Evolutionary conservation across 768 basidiomycete genomes (phyloP), one percentile per base, ranked within the genome.

Genomic region (Pleurotus pulmonarius): DNA sequence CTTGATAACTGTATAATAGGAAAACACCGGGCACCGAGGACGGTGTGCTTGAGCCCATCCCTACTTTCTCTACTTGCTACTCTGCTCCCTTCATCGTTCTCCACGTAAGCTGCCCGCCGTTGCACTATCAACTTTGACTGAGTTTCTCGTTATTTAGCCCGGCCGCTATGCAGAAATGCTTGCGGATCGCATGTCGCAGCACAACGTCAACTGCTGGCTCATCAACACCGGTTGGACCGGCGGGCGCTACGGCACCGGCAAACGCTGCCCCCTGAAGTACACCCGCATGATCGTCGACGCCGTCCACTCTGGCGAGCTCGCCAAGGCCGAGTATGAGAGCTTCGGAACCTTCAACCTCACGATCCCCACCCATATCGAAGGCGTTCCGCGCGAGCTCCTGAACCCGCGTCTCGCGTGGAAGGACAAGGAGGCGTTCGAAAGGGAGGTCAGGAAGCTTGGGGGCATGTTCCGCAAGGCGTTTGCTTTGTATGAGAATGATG

Each of bases 1-100:
- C 29, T 8, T 54, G 70, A 66, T 46, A 39, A 3, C 46, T 5
- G 37, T n/a, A 39, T 22, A 55, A 47, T 47, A 88, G 87, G 62
- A 98, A 98, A 83, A 98, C 95, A 1, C 95, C 95, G n/a, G 95
- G 95, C 55, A 98, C 96, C 3, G 96, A 98, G 69, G 96, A 98
- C 66, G 96, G 96, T 68, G 91, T 99, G 25, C 81, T 97, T 45
- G 97, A 99, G 71, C 97, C 97, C 58, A 95, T 96, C 60, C 97
- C 97, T 20, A 98, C 97, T 41, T 99, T 99, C 84, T 97, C 94
- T 16, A 98, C 95, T 29, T 98, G 97, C 75, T 99, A 98, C 83
- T 91, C 90, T 63, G 94, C 95, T 41, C 97, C 97, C n/a, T 98
- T 99, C 83, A 98, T 99, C 70, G 88, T 98, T 63, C 90, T 97